These are phyloP conservation scores for Thalassiosira sp. DNA, from an alignment of 352 stramenopile species.

Conservation along the genomic window DNA sequence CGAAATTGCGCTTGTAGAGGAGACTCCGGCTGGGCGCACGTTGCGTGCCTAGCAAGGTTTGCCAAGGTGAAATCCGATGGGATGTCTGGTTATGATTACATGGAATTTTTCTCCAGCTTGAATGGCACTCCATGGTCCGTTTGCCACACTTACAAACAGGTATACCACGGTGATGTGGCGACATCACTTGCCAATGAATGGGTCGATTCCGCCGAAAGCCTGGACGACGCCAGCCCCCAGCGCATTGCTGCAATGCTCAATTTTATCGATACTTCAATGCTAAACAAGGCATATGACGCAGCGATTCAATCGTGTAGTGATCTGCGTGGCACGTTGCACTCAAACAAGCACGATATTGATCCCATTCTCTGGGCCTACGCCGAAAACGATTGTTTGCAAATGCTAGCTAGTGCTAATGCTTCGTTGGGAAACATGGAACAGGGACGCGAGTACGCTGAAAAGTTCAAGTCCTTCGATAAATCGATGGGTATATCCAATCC, in stretches of 20 bases:
- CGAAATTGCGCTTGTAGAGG: conserved; percentile 4
- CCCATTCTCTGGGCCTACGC: neutral
- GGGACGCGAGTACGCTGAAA: neutral
- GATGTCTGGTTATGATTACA: too few species aligned
- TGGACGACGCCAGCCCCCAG: neutral
- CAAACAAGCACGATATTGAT: neutral
- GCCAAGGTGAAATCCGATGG: neutral
- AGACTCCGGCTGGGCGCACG: neutral
- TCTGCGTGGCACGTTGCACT: neutral
- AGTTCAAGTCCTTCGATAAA: neutral
- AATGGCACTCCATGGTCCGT: neutral
- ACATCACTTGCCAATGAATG: neutral
- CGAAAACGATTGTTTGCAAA: neutral
- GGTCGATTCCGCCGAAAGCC: neutral
- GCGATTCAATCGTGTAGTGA: neutral
- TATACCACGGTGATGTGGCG: neutral
- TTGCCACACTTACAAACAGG: conserved; percentile 2
- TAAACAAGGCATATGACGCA: neutral
- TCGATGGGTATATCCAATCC: neutral
- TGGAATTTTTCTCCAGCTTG: too few species aligned
- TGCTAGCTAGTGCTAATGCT: neutral
- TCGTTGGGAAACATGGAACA: neutral
- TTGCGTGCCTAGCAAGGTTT: neutral
- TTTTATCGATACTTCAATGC: neutral
- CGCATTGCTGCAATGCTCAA: conserved; percentile 3